Conservation (phyloP, 2,329 filamentous ascomycete genomes). For the Plectosphaerella sp. region DNA sequence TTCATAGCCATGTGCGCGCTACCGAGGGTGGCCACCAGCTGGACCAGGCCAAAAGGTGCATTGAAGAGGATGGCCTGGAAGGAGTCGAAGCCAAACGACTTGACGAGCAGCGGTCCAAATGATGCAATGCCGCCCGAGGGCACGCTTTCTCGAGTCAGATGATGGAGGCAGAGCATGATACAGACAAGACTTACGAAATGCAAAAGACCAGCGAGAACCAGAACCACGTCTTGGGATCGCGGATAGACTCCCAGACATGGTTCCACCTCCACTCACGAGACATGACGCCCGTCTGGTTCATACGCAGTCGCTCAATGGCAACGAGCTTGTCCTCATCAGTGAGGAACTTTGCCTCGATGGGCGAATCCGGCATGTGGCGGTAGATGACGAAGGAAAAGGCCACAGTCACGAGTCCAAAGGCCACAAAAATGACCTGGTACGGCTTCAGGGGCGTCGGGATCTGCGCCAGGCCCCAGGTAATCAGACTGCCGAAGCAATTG, state of each 20-base stretch:
- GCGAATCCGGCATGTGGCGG: slow-evolving; percentile 59
- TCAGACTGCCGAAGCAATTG: slow-evolving; percentile 39
- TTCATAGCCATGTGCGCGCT: slow-evolving; percentile 50
- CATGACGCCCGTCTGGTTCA: slow-evolving; percentile 42
- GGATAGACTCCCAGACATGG: slow-evolving; percentile 31
- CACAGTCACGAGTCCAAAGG: slow-evolving; percentile 48
- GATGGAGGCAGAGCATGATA: neutral
- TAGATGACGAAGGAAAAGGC: slow-evolving; percentile 42
- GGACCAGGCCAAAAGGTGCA: slow-evolving; percentile 56
- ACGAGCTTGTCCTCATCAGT: slow-evolving; percentile 50
- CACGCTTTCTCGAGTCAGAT: slow-evolving; percentile 28
- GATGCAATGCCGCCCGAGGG: slow-evolving; percentile 54
- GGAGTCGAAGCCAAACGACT: slow-evolving; percentile 51
- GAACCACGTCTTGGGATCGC: slow-evolving; percentile 37
- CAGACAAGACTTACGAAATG: slow-evolving; percentile 37
- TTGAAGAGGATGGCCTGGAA: slow-evolving; percentile 57
- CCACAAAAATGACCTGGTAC: slow-evolving; percentile 54
- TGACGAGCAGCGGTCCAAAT: slow-evolving; percentile 54
- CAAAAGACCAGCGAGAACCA: slow-evolving; percentile 42
- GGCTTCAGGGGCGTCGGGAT: slow-evolving; percentile 26
- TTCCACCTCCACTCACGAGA: slow-evolving; percentile 34
- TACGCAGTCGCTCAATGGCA: slow-evolving; percentile 51
- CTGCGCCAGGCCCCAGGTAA: slow-evolving; percentile 55
- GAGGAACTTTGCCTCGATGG: slow-evolving; percentile 55
- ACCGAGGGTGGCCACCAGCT: slow-evolving; percentile 55